A percentile compares a stretch with the other conserved stretches of the same genome.
These are phyloP conservation scores for Fusarium citri DNA, from an alignment of 2,329 filamentous ascomycete species.

Conservation along the genomic window DNA sequence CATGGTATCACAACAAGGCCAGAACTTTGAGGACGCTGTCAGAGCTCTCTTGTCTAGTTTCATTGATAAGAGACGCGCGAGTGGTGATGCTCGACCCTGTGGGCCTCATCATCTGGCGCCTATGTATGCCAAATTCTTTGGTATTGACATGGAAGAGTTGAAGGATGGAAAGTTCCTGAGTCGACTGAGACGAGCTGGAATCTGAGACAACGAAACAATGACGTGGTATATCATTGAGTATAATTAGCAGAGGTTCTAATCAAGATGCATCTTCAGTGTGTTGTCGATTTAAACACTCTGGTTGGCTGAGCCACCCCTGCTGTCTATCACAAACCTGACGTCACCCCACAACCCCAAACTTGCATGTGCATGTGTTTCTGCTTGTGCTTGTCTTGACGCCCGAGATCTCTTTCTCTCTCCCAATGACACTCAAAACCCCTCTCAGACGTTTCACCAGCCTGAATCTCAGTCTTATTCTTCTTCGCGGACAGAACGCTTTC, in stretches of 20 bases:
- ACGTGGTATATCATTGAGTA: not conserved
- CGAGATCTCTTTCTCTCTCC: conserved; percentile 15
- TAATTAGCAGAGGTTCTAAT: not conserved
- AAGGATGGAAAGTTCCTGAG: not conserved
- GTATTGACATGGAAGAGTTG: conserved; percentile 6
- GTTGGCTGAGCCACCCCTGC: conserved; percentile 12
- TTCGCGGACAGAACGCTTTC: not conserved
- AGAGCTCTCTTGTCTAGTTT: not conserved
- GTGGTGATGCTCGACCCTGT: conserved; percentile 10
- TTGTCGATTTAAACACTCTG: not conserved
- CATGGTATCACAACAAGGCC: not conserved
- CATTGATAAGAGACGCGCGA: conserved; percentile 3
- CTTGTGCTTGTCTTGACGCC: conserved; percentile 27
- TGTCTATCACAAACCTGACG: conserved; percentile 42
- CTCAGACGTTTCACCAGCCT: conserved; percentile 16
- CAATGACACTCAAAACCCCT: conserved; percentile 35
- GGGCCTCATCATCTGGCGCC: conserved; percentile 8
- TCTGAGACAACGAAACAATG: not conserved
- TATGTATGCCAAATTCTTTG: conserved; percentile 1
- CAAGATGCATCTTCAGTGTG: not conserved
- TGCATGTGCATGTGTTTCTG: conserved; percentile 22
- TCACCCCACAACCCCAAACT: conserved; percentile 47
- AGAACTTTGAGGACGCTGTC: not conserved
- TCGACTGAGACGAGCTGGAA: not conserved
- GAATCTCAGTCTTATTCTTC: not conserved